These are phyloP conservation scores for Claviceps maximensis DNA, from an alignment of 2,329 filamentous ascomycete species.

Conservation along the genomic window DNA sequence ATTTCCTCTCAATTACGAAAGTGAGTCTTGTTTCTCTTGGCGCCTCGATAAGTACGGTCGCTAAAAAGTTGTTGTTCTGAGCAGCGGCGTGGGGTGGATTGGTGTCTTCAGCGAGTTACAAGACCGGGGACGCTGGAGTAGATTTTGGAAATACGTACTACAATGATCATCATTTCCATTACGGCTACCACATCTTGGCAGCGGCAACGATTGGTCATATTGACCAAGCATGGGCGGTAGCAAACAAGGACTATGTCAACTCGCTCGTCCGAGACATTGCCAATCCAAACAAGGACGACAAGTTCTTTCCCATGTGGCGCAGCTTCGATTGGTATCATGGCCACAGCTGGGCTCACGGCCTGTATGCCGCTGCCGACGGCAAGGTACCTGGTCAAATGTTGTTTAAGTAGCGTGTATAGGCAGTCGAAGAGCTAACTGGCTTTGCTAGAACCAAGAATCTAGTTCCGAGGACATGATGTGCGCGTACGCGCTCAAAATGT, in stretches of 20 bases:
- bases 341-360: conserved; percentile 81
- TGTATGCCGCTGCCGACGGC: conserved; percentile 58
- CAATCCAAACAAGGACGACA: conserved; percentile 59
- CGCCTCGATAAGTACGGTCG: not conserved
- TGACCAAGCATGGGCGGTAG: conserved; percentile 58
- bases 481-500: conserved; percentile 83
- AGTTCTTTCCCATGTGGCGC: conserved; percentile 68
- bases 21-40: conserved; percentile 23
- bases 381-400: conserved; percentile 35
- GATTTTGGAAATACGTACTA: conserved; percentile 90
- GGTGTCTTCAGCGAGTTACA: conserved; percentile 63
- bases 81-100: conserved; percentile 62
- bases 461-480: conserved; percentile 85
- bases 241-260: conserved; percentile 71
- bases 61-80: not conserved
- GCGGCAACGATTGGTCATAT: conserved; percentile 72
- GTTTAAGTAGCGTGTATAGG: no score
- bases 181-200: conserved; percentile 80
- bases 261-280: conserved; percentile 70
- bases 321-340: conserved; percentile 91
- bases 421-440: conserved; percentile 1
- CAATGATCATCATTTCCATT: conserved; percentile 65
- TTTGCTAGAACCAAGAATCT: conserved; percentile 56
- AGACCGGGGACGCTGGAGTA: conserved; percentile 50
- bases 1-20: conserved; percentile 52